These are phyloP conservation scores for Talaromyces verruculosus DNA, from an alignment of 2,329 filamentous ascomycete genomes.

Conservation along the genomic window DNA sequence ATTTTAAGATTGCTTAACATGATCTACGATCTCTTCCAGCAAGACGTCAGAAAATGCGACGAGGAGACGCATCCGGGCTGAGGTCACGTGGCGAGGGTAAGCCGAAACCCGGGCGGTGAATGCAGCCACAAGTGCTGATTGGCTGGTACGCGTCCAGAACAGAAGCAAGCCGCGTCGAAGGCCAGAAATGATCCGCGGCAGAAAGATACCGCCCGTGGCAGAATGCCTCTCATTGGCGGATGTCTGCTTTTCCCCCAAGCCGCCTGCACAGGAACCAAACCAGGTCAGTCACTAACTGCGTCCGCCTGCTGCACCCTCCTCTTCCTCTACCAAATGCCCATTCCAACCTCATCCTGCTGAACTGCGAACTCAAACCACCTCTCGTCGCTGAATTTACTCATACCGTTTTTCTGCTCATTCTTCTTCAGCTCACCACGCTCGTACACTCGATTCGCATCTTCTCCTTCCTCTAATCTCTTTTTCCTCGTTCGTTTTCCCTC, in stretches of 20 bases:
- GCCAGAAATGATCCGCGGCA: constrained; percentile 18
- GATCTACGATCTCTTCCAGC: background rate
- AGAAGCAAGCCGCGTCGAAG: constrained; percentile 19
- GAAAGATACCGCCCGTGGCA: constrained; percentile 18
- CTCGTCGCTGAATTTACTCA: constrained; percentile 9
- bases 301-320: constrained; percentile 11
- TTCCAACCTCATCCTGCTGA: constrained; percentile 8
- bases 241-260: constrained; percentile 16
- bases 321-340: constrained; percentile 11
- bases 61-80: constrained; percentile 18
- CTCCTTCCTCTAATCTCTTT: constrained; percentile 14
- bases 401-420: background rate
- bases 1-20: background rate
- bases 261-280: constrained; percentile 21
- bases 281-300: constrained; percentile 14
- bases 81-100: constrained; percentile 18
- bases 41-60: background rate
- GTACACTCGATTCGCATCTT: constrained; percentile 22
- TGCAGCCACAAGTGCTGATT: background rate
- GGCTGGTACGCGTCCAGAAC: constrained; percentile 14
- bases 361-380: background rate
- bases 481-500: constrained; percentile 17
- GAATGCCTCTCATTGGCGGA: constrained; percentile 14
- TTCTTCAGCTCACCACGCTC: background rate
- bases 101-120: constrained; percentile 21